Conservation (phyloP, 2,329 filamentous ascomycete species). For the Ophiobolus disseminans region DNA sequence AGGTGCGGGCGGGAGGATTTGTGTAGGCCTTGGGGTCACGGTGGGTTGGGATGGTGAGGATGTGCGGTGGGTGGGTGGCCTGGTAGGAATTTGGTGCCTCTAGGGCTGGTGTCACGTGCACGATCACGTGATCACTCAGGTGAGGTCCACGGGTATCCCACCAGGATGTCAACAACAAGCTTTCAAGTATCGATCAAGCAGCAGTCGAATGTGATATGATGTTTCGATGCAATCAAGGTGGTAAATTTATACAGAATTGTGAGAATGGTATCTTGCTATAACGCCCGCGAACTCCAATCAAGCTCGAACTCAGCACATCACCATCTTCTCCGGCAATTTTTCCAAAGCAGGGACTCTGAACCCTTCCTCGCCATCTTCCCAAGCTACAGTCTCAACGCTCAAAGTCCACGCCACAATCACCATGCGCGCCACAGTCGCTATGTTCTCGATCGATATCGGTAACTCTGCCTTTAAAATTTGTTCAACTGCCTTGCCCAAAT, state of each 20-base stretch:
- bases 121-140: too few species aligned
- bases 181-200: too few species aligned
- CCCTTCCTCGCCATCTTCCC: conserved; percentile 27
- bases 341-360: conserved; percentile 21
- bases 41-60: too few species aligned
- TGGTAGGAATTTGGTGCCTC: too few species aligned
- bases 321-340: conserved; percentile 10
- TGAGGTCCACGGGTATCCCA: too few species aligned
- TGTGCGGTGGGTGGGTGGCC: too few species aligned
- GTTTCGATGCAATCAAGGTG: too few species aligned
- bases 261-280: background rate
- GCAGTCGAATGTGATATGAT: too few species aligned
- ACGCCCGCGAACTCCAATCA: background rate
- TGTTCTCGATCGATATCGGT: conserved; percentile 30
- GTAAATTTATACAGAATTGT: background rate
- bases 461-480: conserved; percentile 32
- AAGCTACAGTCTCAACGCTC: conserved; percentile 35
- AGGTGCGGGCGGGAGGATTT: too few species aligned
- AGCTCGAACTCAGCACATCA: conserved; percentile 9
- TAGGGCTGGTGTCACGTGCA: too few species aligned
- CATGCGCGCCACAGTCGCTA: conserved; percentile 35
- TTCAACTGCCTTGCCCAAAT: conserved; percentile 35
- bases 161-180: too few species aligned
- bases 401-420: conserved; percentile 44
- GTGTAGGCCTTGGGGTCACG: too few species aligned